Percentiles rank a stretch among this genome's conserved stretches.
These are phyloP conservation scores for Penicillium sp. DNA, from an alignment of 2,329 filamentous ascomycete species.

Conservation along the genomic window DNA sequence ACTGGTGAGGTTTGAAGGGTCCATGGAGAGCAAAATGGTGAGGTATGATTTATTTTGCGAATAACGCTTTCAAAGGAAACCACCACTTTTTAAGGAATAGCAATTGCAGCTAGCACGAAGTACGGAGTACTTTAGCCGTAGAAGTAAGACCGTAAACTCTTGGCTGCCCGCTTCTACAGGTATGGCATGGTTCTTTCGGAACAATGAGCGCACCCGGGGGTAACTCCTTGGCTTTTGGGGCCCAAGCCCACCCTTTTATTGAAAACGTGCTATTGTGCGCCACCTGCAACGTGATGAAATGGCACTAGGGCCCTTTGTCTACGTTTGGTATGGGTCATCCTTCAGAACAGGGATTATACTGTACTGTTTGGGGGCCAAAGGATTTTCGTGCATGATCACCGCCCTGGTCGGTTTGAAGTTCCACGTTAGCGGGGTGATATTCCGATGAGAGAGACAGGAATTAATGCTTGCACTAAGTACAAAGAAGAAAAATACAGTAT, in stretches of 20 bases:
- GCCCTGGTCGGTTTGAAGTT: too few species aligned
- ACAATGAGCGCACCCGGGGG: not conserved
- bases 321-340: not conserved
- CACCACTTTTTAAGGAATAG: not conserved
- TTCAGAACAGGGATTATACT: not conserved
- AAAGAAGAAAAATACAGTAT: too few species aligned
- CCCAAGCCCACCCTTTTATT: not conserved
- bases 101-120: not conserved
- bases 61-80: not conserved
- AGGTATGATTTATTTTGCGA: not conserved
- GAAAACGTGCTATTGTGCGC: not conserved
- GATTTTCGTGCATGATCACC: too few species aligned
- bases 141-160: not conserved
- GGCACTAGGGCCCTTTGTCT: not conserved
- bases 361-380: too few species aligned
- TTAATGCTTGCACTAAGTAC: too few species aligned
- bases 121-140: not conserved
- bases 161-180: not conserved
- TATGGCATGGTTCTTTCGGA: not conserved
- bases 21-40: conserved; percentile 4
- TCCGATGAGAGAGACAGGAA: too few species aligned
- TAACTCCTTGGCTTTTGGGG: not conserved
- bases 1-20: conserved; percentile 1
- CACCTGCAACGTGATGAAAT: not conserved
- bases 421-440: too few species aligned